Base-by-base conservation (phyloP, 331 rosid species). In the Malus hybrid region DNA sequence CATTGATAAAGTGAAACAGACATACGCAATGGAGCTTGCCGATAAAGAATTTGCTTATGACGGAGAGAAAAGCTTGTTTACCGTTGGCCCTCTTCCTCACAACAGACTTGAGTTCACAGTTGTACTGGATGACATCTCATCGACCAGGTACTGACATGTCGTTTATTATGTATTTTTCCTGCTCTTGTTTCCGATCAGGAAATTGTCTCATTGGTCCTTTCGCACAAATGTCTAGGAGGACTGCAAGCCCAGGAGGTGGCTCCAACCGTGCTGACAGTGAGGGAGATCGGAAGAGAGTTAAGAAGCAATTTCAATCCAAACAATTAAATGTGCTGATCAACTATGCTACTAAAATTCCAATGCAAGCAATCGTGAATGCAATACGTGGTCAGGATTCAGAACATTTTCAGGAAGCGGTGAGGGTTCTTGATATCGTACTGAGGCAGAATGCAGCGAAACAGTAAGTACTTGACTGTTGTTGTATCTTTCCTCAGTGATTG, bases 391-490 rank as follows among this genome's bases (percentile, higher is more conserved):
- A 87, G 57, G 93, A 88, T 19, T 80, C 97, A 0, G 96, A 89
- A 55, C 82, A 90, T 69, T 92, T 79, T 34, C 96, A 90, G 36
- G 97, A 91, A 76, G 99, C 97, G 3, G 81, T 92, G 0, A 80
- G 97, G 64, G 97, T 94, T 18, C 79, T 94, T 75, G 99, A 92
- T 74, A 89, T 90, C 14, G 84, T 94, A 10, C 64, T 94, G 39
- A 78, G 97, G 76, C 97, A 94, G 79, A 93, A 94, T 85, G 97
- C 99, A 66, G 86, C 97, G 1, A 90, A 88, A 68, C 93, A 90
- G 98, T 94, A 62, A 83, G 92, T 78, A 65, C 8, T 8, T 6
- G 22, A 24, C 5, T 70, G 4, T 5, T 10, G 67, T 3, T 10
- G 67, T 44, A 67, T 69, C 6, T 29, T 3, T 13, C 48, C n/a